Evolutionary conservation across 768 basidiomycete genomes (phyloP).

Genomic region (Mrakia hoshinonis): DNA sequence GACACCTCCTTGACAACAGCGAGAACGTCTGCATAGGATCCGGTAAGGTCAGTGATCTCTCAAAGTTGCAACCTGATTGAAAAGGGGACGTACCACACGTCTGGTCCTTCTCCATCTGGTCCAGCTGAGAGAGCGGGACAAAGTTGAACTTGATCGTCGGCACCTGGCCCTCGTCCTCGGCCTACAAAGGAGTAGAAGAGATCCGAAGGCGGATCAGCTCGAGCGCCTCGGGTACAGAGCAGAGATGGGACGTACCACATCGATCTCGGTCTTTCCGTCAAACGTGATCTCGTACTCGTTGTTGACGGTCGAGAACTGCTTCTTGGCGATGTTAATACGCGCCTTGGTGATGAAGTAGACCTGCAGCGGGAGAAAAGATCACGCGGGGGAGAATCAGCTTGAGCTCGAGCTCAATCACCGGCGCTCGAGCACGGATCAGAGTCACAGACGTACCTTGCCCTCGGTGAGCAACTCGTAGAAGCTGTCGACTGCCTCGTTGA

Average conservation of each 20-base stretch:
- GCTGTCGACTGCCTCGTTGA: slow-evolving; percentile 74
- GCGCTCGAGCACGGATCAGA: not conserved
- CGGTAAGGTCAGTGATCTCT: not conserved
- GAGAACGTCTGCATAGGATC: slow-evolving; percentile 60
- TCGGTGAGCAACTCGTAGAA: slow-evolving; percentile 79
- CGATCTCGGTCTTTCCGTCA: slow-evolving; percentile 73
- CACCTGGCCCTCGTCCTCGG: slow-evolving; percentile 63
- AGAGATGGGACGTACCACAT: slow-evolving; percentile 49
- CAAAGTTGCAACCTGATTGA: not conserved
- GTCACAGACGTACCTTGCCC: slow-evolving; percentile 49
- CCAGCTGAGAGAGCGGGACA: slow-evolving; percentile 55
- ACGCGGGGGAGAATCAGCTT: not conserved
- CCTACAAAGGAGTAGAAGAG: slow-evolving; percentile 46
- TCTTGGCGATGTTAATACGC: slow-evolving; percentile 88
- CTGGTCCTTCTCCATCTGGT: slow-evolving; percentile 64
- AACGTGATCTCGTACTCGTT: slow-evolving; percentile 90
- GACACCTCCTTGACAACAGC: slow-evolving; percentile 72
- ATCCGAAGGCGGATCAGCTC: not conserved
- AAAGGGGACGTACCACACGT: slow-evolving; percentile 56
- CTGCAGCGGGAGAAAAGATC: slow-evolving; percentile 14
- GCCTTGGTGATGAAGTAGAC: slow-evolving; percentile 87
- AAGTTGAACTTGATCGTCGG: slow-evolving; percentile 83
- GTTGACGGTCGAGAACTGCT: slow-evolving; percentile 79
- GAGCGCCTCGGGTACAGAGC: not conserved
- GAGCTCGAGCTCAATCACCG: not conserved